Percentiles rank a stretch among this genome's conserved stretches.
phyloP scores from a whole-genome alignment of 495 filamentous ascomycete species.

The Durotheca rogersii region DNA sequence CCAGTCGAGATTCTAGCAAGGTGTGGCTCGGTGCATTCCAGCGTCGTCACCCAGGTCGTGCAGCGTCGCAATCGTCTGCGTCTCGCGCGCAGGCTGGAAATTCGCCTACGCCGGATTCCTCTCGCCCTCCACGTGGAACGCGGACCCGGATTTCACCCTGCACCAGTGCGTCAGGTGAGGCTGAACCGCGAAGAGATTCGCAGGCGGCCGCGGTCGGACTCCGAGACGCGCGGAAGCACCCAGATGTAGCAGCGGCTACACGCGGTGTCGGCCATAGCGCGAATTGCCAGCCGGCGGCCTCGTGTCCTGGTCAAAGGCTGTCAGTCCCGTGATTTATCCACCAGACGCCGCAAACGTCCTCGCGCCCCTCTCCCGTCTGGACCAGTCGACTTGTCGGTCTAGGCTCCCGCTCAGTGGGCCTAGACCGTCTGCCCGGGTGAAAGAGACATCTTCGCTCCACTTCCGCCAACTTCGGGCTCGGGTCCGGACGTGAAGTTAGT shows the following conservation, averaged over 20 bases:
- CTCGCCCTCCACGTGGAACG: slow-evolving; percentile 25
- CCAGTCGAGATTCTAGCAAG: too few relatives aligned
- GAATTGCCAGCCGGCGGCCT: too few relatives aligned
- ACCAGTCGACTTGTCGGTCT: not conserved
- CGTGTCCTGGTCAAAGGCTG: slow-evolving; percentile 17
- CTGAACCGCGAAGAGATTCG: slow-evolving; percentile 13
- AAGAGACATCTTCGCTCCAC: not conserved
- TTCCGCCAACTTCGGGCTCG: slow-evolving; percentile 3
- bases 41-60: too few relatives aligned
- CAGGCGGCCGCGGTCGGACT: slow-evolving; percentile 8
- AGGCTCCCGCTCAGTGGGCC: too few relatives aligned
- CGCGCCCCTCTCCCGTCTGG: too few relatives aligned
- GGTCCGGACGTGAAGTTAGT: slow-evolving; percentile 7
- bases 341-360: slow-evolving; percentile 15
- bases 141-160: too few relatives aligned
- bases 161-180: slow-evolving; percentile 12
- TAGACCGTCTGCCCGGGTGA: not conserved
- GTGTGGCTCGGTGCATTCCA: slow-evolving; percentile 22
- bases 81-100: too few relatives aligned
- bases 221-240: slow-evolving; percentile 9
- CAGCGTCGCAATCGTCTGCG: slow-evolving; percentile 15
- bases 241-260: slow-evolving; percentile 6
- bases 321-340: slow-evolving; percentile 8
- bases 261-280: slow-evolving; percentile 3
- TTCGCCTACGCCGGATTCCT: slow-evolving; percentile 7